Evolutionary conservation across 495 filamentous ascomycete genomes (phyloP), one percentile per base, ranked within the genome.

Genomic region (Pseudoneurospora amorphoporcata): DNA sequence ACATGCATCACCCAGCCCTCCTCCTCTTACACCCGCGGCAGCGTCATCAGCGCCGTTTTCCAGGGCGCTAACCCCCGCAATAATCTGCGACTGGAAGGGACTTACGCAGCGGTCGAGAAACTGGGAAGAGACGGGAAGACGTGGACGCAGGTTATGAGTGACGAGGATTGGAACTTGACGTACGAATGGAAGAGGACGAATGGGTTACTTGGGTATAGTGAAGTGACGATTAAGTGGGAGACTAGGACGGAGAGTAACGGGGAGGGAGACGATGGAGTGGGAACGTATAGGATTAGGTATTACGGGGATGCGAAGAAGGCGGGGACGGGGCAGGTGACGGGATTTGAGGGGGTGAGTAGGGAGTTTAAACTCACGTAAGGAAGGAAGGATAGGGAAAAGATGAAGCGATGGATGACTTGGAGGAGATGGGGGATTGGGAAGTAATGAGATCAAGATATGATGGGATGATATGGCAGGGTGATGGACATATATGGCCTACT

Each of bases 1-100:
- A 82, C 88, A 38, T 87, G 92, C 42, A 79, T 87, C 47, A 82
- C 80, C 3, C 89, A 92, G 73, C 89, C 89, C 1, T 68, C 73
- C 1, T 69, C 82, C 16, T 80, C 84, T 0, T 97, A 94, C 76
- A 65, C 81, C 1, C 82, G 84, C 9, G 93, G 93, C 39, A 85
- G 88, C 45, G 86, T 85, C 17, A 86, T 94, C 69, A 88, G 83
- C 42, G 90, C 86, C 1, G 90, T 86, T 0, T 99, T 99, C 79
- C 88, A 92, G 7, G 95, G 92, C 47, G 94, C 95, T 3, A 97
- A 97, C 76, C 95, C 95, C 61, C 86, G 95, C 17, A 98, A 99
- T 78, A 92, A 97, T 73, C 84, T 98, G 39, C 87, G 89, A 6
- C 87, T 92, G 32, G 94, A 93, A 76, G 89, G 87, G 8, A 97